A percentile compares a stretch with the other conserved stretches of the same genome.
phyloP scores from a whole-genome alignment of 108 stramenopile species.

The Seminavis robusta region DNA sequence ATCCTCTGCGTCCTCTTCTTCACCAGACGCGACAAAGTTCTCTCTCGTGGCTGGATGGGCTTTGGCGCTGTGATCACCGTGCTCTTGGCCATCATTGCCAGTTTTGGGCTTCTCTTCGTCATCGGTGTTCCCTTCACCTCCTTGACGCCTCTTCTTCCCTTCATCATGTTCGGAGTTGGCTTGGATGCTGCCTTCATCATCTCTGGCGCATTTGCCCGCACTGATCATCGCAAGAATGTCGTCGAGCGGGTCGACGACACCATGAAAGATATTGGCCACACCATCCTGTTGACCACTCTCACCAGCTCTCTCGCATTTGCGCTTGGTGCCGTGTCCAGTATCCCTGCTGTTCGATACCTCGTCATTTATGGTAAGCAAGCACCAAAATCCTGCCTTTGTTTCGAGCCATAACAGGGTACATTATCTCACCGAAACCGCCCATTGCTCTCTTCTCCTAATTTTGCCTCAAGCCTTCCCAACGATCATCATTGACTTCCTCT shows the following conservation, averaged over 20 bases:
- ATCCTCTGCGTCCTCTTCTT: slow-evolving; percentile 12
- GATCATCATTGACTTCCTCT: neutral
- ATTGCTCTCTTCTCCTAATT: no score
- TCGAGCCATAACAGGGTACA: no score
- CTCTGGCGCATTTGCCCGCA: slow-evolving; percentile 7
- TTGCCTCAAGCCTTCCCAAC: slow-evolving; percentile 21
- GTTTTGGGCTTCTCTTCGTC: slow-evolving; percentile 17
- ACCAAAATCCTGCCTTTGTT: no score
- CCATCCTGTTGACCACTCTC: slow-evolving; percentile 18
- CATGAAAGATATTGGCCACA: slow-evolving; percentile 9
- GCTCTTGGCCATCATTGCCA: slow-evolving; percentile 1
- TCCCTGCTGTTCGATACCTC: slow-evolving; percentile 19
- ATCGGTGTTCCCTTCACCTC: slow-evolving; percentile 20
- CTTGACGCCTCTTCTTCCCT: slow-evolving; percentile 19
- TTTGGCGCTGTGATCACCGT: slow-evolving; percentile 18
- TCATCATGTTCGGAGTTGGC: slow-evolving; percentile 31
- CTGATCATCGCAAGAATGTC: neutral
- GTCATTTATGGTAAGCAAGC: no score
- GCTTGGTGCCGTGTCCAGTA: slow-evolving; percentile 5
- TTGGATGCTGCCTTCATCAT: slow-evolving; percentile 30
- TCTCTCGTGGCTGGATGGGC: slow-evolving; percentile 11
- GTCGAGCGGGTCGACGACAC: slow-evolving; percentile 20
- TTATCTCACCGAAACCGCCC: no score
- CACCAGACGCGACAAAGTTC: slow-evolving; percentile 13
- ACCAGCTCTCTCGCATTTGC: slow-evolving; percentile 15